A percentile compares a stretch with the other conserved stretches of the same genome.
Evolutionary conservation across 2,329 filamentous ascomycete genomes (phyloP).

Genomic region (Niveomyces coronatus): DNA sequence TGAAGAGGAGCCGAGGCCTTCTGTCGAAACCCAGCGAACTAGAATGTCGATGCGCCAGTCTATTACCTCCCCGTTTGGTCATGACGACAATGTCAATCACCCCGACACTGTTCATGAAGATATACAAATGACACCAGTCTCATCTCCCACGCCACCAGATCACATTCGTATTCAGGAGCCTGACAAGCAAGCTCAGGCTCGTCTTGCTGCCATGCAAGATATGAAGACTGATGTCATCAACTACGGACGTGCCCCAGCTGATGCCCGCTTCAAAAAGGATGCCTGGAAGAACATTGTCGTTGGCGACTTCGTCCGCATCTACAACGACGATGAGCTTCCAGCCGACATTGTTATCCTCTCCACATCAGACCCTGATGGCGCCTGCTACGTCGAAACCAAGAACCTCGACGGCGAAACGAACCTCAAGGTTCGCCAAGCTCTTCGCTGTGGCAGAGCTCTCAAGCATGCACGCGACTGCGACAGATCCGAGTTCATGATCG

Average conservation of each 20-base stretch:
- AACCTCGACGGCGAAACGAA: constrained; percentile 98
- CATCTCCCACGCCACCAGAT: constrained; percentile 56
- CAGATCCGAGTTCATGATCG: constrained; percentile 72
- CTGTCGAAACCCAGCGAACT: constrained; percentile 31
- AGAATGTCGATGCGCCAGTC: constrained; percentile 27
- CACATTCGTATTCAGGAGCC: constrained; percentile 29
- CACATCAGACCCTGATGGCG: constrained; percentile 86
- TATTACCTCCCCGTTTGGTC: constrained; percentile 40
- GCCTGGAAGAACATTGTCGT: constrained; percentile 93
- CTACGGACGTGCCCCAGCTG: constrained; percentile 50
- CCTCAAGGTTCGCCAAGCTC: constrained; percentile 83
- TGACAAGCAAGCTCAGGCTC: constrained; percentile 23
- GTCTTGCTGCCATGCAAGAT: constrained; percentile 29
- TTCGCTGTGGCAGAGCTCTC: constrained; percentile 73
- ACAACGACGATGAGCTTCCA: constrained; percentile 91
- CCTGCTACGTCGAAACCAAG: constrained; percentile 96
- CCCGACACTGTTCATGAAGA: no score
- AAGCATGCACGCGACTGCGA: constrained; percentile 91
- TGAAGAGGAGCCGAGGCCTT: constrained; percentile 51
- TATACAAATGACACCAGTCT: constrained; percentile 93
- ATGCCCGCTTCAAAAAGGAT: constrained; percentile 83
- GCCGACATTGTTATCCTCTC: constrained; percentile 88
- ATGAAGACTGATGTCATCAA: constrained; percentile 59
- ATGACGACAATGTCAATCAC: constrained; percentile 42
- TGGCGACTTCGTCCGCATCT: constrained; percentile 91